These are phyloP conservation scores for Angophora floribunda DNA, from an alignment of 345 rosid genomes.

Conservation along the genomic window DNA sequence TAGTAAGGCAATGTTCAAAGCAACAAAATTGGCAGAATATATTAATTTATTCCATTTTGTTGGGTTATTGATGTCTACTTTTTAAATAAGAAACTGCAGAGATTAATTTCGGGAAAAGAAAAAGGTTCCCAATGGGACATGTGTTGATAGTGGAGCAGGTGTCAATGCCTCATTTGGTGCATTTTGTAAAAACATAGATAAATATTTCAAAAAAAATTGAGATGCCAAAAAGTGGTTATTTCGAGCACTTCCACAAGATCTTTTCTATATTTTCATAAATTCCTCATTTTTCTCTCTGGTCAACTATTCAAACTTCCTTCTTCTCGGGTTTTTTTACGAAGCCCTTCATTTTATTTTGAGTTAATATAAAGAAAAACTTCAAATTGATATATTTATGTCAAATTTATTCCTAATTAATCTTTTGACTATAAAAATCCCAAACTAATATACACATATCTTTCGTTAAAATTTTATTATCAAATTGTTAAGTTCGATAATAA, in stretches of 20 bases:
- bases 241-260: neutral
- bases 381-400: no score
- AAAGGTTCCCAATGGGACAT: no score
- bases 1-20: neutral
- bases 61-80: neutral
- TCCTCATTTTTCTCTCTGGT: no score
- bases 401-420: accelerated
- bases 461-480: no score
- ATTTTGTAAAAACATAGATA: neutral
- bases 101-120: neutral
- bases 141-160: neutral
- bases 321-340: neutral
- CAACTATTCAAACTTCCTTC: no score
- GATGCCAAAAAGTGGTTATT: neutral
- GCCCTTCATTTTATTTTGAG: neutral
- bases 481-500: no score
- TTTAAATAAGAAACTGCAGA: neutral
- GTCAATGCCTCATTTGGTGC: neutral
- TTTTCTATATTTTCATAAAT: neutral
- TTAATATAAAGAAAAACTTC: no score
- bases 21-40: neutral
- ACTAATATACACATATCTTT: no score
- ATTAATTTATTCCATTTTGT: neutral
- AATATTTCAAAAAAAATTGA: neutral
- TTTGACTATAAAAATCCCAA: no score